These are phyloP conservation scores for Vitis hybrid DNA, from an alignment of 177 flowering plant genomes.

Conservation along the genomic window DNA sequence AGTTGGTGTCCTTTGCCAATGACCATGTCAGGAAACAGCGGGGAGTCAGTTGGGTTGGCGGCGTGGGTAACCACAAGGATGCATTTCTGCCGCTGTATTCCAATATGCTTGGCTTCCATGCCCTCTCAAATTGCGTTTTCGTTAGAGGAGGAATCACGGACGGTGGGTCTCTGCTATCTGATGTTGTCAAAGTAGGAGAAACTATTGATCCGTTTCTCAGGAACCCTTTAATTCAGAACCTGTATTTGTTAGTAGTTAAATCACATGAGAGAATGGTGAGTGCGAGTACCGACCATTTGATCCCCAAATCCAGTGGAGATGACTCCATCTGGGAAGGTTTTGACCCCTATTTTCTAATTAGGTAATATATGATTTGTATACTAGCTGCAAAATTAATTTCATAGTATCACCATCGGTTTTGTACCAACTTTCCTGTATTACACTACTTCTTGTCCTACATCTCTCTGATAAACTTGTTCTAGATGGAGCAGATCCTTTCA, in stretches of 20 bases:
- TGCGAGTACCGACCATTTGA: constrained; percentile 7
- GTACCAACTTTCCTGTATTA: too few relatives aligned
- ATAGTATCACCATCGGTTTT: too few relatives aligned
- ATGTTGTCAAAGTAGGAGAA: constrained; percentile 50
- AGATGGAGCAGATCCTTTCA: too few relatives aligned
- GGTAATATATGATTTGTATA: constrained; percentile 23
- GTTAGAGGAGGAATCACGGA: constrained; percentile 22
- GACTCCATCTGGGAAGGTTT: constrained; percentile 62
- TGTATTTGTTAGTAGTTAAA: constrained; percentile 50
- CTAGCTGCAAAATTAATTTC: not conserved
- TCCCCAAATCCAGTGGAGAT: constrained; percentile 16
- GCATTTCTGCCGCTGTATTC: constrained; percentile 77
- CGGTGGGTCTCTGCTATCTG: constrained; percentile 30
- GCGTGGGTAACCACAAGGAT: constrained; percentile 93
- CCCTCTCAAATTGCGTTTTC: constrained; percentile 61
- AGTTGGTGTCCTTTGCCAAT: constrained; percentile 47
- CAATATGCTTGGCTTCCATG: constrained; percentile 75
- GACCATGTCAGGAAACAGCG: constrained; percentile 29
- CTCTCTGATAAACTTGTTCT: too few relatives aligned
- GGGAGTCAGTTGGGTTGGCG: constrained; percentile 76
- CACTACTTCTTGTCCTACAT: too few relatives aligned
- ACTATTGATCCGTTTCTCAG: constrained; percentile 59
- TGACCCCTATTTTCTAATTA: constrained; percentile 82
- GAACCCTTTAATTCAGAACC: constrained; percentile 74
- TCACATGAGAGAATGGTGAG: constrained; percentile 49